Evolutionary conservation across 768 basidiomycete genomes (phyloP), one percentile per base, ranked within the genome.

Genomic region (Fomitopsis pulvina): DNA sequence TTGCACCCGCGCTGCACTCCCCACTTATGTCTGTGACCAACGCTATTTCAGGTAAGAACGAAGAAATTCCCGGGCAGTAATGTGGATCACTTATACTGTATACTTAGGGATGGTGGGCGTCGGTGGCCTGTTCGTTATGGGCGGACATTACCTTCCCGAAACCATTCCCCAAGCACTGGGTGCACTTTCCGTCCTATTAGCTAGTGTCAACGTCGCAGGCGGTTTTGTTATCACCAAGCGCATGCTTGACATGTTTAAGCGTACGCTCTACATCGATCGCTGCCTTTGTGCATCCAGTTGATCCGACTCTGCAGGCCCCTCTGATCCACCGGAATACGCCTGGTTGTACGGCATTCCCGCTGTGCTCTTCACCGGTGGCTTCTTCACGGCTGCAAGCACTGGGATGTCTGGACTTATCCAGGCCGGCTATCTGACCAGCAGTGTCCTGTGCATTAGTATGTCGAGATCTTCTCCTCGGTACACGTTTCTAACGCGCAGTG

Each of bases 191-290:
- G 91, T 93, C n/a, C 77, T 93, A 45, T 70, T 93, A 27, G 91
- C 91, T 21, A 87, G 87, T 51, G 79, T 93, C 52, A 93, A 93
- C 60, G 89, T 93, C 47, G 80, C 86, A 29, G 91, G 91, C 45
- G 91, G 91, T 39, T 92, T 92, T 59, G 82, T 90, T 32, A 85
- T 92, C 58, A 92, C 89, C 21, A 91, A 91, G 66, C 83, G 90
- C 38, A 93, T 93, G 91, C 71, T 93, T 52, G 88, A 92, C 60
- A 90, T 93, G 85, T 93, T 93, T 67, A 88, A 87, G 68, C 82
- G 91, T 86, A 64, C 54, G 75, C 54, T 46, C 8, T 22, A 27
- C 14, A 46, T 16, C 18, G 2, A 40, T 22, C 41, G 25, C 3
- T 46, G 25, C 2, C 11, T 1, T 28, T 25, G 14, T 12, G 27